Evolutionary conservation across 768 basidiomycete species (phyloP), one percentile per base, ranked within the genome.

Genomic region (Mycena amicta): DNA sequence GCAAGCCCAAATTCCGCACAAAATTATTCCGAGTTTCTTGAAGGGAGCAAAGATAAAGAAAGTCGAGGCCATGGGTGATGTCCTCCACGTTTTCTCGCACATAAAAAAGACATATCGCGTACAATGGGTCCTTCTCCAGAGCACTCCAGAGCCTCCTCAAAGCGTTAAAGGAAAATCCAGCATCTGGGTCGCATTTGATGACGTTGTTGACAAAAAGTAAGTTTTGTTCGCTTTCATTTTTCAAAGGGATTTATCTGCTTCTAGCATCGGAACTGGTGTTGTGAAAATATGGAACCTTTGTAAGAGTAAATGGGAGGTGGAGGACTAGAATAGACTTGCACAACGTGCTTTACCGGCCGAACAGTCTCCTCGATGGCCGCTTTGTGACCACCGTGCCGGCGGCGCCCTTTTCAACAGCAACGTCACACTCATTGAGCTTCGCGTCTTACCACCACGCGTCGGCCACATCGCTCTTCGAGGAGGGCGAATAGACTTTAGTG

Each of bases 1-100:
- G 33, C 70, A 70, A 28, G 65, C 58, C 29, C 67, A 73, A 55
- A 72, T 77, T 20, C 68, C 78, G 18, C 60, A 70, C 47, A 59
- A 57, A 64, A 72, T 79, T 56, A 72, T 79, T 64, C 75, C 72
- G 56, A 72, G 67, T 63, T 60, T 83, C 18, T 65, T 88, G 28
- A 56, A 67, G 30, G 56, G 69, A 52, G 60, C 71, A 18, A 70
- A 69, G 18, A 77, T 90, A 22, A 64, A 73, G 37, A 73, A 77
- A 57, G 75, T 87, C 53, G 73, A 74, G 56, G 75, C 80, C 20
- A 84, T 77, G 22, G 87, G 88, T 12, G 82, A 88, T 58, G 84
- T 95, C 33, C 56, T 87, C 3, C 94, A 96, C 67, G 75, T 93
- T 47, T 97, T 97, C 73, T 93, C 92, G 8, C 95, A 98, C 69